phyloP scores from a whole-genome alignment of 1,284 basidiomycete genomes.

The Pseudozyma pruni region DNA sequence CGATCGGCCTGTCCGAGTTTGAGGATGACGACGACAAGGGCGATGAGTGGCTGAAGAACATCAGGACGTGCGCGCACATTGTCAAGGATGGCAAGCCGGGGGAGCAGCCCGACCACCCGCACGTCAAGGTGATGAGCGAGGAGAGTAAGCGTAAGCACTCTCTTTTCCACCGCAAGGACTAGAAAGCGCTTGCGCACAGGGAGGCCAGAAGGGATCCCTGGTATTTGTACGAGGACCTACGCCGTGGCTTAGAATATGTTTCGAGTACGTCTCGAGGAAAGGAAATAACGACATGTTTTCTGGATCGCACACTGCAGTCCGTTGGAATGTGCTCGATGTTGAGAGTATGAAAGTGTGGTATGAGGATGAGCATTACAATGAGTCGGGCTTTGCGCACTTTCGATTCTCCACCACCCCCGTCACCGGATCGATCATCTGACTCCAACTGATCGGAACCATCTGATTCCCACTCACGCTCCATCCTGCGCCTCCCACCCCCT shows the following conservation, averaged over 20 bases:
- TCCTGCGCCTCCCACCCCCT: slow-evolving; percentile 17
- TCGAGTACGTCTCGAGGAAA: no score
- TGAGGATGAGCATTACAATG: slow-evolving; percentile 8
- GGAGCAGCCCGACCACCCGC: slow-evolving; percentile 62
- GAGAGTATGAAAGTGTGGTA: slow-evolving; percentile 1
- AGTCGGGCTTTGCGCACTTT: slow-evolving; percentile 84
- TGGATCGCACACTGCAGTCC: slow-evolving; percentile 7
- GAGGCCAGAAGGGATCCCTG: no score
- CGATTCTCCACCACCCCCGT: slow-evolving; percentile 83
- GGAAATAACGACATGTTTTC: slow-evolving; percentile 16
- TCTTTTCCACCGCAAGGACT: slow-evolving; percentile 61
- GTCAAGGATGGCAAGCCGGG: slow-evolving; percentile 44
- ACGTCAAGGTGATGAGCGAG: slow-evolving; percentile 57
- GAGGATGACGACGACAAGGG: slow-evolving; percentile 68
- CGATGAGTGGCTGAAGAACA: slow-evolving; percentile 69
- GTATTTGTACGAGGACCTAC: slow-evolving; percentile 8
- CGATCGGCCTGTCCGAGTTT: slow-evolving; percentile 53
- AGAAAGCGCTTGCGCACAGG: no score
- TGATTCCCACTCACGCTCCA: slow-evolving; percentile 40
- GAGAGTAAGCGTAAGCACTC: slow-evolving; percentile 60
- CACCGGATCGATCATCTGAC: slow-evolving; percentile 87
- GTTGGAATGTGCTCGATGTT: no score
- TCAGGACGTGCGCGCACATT: slow-evolving; percentile 66
- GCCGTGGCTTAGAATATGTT: no score
- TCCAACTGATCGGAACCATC: slow-evolving; percentile 76